Base-by-base conservation (phyloP, 192 early-diverging fungal genomes). In the Coemansia sp. region DNA sequence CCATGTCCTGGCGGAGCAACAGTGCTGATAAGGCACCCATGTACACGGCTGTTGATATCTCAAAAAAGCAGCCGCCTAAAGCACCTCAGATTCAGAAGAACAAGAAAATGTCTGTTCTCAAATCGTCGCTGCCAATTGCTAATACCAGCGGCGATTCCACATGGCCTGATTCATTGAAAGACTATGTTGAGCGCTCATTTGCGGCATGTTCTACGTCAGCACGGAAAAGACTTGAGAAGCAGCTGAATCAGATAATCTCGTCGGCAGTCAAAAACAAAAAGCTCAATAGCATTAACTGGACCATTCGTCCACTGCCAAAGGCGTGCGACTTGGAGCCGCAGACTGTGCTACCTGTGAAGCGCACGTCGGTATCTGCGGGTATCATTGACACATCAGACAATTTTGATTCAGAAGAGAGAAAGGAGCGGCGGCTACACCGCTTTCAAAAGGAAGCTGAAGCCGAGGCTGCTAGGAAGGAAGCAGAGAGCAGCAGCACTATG, bases 101-200 rank as follows among this genome's bases (percentile, higher is more conserved):
- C 25, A 60, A 31, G 10, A 20, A 44, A 20, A 49, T 36, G 42
- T 36, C 24, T 25, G 31, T 60, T 18, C 48, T 60, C 25, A 18
- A 60, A 26, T 49, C 46, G 8, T 49, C 58, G 14, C 25, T 31
- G 2, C 28, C 58, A 49, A 60, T 60, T n/a, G 23, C 52, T 26
- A 54, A 54, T 14, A 25, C 5, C 52, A 54, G 12, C 52, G 11
- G 52, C 12, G 52, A 6, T 11, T 21, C 26, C 12, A 65, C 70
- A 42, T 79, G 76, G 76, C 76, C 76, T 2, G 48, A 64, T 3
- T 64, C 67, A 15, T 38, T 79, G 25, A 68, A 64, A 31, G n/a
- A 15, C 10, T 81, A 66, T 71, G 78, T 81, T n/a, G 65, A 71
- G 66, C 78, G 78, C 31, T 81, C 78, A n/a, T 81, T 63, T 64